Percentiles rank a stretch among this genome's conserved stretches.
Evolutionary conservation across 768 basidiomycete genomes (phyloP).

Genomic region (Kockovaella imperatae): DNA sequence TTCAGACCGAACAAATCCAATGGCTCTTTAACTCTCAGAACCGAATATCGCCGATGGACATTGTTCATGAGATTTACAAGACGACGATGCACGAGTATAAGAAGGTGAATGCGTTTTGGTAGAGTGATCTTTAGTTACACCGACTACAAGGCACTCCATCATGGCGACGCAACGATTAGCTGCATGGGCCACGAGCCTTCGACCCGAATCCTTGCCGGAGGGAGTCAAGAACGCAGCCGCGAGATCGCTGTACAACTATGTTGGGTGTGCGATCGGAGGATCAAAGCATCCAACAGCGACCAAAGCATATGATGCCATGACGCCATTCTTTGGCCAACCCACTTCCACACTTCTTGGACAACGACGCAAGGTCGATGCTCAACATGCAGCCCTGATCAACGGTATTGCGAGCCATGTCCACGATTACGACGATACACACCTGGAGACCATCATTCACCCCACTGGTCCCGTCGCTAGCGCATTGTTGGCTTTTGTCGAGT

Average conservation of each 20-base stretch:
- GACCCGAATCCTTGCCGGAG: neutral
- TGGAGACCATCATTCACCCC: neutral
- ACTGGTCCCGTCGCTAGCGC: too few species aligned
- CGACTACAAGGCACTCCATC: too few species aligned
- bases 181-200: neutral
- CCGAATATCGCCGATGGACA: too few species aligned
- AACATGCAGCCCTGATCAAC: slow-evolving; percentile 1
- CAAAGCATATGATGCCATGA: neutral
- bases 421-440: slow-evolving; percentile 1
- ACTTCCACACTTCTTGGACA: neutral
- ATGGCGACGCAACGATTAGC: neutral
- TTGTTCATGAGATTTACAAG: too few species aligned
- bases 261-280: neutral
- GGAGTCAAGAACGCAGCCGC: neutral
- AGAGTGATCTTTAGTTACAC: too few species aligned
- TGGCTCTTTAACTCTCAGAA: too few species aligned
- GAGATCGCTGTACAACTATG: neutral
- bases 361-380: too few species aligned
- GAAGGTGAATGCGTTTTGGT: too few species aligned
- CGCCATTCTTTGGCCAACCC: neutral
- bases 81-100: too few species aligned
- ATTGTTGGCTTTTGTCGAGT: too few species aligned
- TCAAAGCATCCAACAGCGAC: slow-evolving; percentile 1
- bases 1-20: too few species aligned
- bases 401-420: slow-evolving; percentile 1